Percentiles rank a stretch among this genome's conserved stretches.
Conservation (phyloP, 108 stramenopile genomes). For the Nannochloropsis oceanica region DNA sequence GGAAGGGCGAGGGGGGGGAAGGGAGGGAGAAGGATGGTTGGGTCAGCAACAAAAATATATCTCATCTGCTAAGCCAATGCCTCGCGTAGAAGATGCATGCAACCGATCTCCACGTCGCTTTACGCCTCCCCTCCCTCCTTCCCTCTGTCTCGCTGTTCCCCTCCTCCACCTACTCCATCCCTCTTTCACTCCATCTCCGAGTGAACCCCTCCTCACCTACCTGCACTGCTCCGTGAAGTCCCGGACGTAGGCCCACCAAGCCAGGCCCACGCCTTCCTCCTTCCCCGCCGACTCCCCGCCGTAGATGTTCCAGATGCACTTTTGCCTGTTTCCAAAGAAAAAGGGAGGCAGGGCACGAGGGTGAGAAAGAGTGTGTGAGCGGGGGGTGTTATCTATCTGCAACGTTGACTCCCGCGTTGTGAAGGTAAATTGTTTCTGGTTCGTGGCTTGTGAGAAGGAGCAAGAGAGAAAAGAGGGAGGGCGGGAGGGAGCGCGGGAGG, state of each 20-base stretch:
- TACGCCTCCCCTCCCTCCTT: neutral
- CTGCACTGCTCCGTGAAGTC: constrained; percentile 54
- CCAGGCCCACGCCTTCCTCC: constrained; percentile 49
- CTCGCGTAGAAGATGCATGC: too few relatives aligned
- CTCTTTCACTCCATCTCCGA: neutral
- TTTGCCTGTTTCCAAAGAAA: neutral
- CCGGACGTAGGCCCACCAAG: constrained; percentile 73
- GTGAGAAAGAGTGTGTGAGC: too few relatives aligned
- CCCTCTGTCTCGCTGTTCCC: neutral
- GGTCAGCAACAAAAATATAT: too few relatives aligned
- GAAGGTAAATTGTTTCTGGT: too few relatives aligned
- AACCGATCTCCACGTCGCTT: neutral
- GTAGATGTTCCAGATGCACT: constrained; percentile 3
- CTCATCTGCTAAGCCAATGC: too few relatives aligned
- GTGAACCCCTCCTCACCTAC: constrained; percentile 14
- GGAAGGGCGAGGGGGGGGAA: neutral
- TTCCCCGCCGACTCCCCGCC: constrained; percentile 2
- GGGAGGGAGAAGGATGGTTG: neutral
- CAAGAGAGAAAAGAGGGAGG: neutral
- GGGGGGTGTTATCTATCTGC: too few relatives aligned
- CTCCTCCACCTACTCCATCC: neutral
- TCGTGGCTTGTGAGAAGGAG: neutral
- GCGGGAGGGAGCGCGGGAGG: neutral
- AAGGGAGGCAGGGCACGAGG: too few relatives aligned
- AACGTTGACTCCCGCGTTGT: too few relatives aligned